Conservation (phyloP, 352 stramenopile genomes). For the Phytophthora pluvialis region DNA sequence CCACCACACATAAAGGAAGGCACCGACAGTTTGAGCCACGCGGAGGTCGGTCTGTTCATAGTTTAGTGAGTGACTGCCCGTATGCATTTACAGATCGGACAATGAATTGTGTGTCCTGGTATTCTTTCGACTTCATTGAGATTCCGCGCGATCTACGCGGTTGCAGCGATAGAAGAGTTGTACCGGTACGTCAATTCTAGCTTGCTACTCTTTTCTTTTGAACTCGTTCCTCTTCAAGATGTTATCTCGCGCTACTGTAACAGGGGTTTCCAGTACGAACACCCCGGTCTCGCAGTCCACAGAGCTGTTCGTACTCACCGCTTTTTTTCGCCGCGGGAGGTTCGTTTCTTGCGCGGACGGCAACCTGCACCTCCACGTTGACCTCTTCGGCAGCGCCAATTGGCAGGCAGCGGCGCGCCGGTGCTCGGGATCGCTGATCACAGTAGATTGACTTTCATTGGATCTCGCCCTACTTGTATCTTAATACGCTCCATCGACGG, state of each 20-base stretch:
- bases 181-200: conserved; percentile 24
- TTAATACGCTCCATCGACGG: too few relatives aligned
- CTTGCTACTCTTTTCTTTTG: conserved; percentile 22
- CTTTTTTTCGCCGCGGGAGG: conserved; percentile 8
- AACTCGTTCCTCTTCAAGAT: background rate
- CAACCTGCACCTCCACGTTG: conserved; percentile 29
- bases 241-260: too few relatives aligned
- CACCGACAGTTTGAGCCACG: conserved; percentile 16
- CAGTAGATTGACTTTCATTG: too few relatives aligned
- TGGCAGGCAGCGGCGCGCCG: background rate
- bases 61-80: conserved; percentile 22
- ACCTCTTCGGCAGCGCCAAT: conserved; percentile 2
- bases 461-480: background rate
- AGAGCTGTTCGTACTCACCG: too few relatives aligned
- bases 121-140: too few relatives aligned
- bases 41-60: conserved; percentile 35
- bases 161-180: conserved; percentile 32
- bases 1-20: conserved; percentile 11
- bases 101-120: too few relatives aligned
- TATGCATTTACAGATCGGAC: conserved; percentile 20
- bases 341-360: conserved; percentile 14
- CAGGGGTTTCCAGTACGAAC: too few relatives aligned
- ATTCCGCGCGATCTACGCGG: background rate
- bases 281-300: too few relatives aligned
- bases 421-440: too few relatives aligned